Percentiles rank a stretch among this genome's conserved stretches.
Evolutionary conservation across 225 moss, liverwort and hornwort species (phyloP).

Genomic region (Sphagnum tenellum): DNA sequence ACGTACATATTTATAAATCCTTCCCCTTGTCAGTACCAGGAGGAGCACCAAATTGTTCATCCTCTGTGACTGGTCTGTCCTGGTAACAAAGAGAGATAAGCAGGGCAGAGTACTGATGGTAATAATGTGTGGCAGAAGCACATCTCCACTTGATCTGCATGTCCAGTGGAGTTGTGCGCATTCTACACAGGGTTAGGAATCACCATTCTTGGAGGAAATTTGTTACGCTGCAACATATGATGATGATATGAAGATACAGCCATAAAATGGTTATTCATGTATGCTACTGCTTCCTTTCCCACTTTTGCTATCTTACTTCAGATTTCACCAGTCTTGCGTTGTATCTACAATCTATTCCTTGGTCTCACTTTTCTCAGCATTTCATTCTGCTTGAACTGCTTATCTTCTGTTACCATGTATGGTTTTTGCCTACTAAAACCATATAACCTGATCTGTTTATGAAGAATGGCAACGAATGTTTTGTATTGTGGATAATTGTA

Average conservation of each 20-base stretch:
- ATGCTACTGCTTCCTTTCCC: no score
- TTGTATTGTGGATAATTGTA: no score
- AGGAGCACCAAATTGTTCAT: conserved; percentile 9
- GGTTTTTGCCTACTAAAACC: no score
- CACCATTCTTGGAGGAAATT: conserved; percentile 19
- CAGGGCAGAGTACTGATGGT: conserved; percentile 12
- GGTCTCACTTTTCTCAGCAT: no score
- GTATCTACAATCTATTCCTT: no score
- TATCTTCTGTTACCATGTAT: no score
- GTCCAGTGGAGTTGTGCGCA: conserved; percentile 29
- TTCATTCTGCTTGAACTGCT: no score
- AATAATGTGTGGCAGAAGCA: conserved; percentile 42
- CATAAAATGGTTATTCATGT: no score
- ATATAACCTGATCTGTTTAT: no score
- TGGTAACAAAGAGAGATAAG: conserved; percentile 10
- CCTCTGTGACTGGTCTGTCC: conserved; percentile 10
- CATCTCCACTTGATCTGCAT: conserved; percentile 22
- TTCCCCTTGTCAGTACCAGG: conserved; percentile 1
- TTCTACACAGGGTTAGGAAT: conserved; percentile 13
- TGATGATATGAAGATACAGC: background rate
- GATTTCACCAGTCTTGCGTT: no score
- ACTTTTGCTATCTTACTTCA: no score
- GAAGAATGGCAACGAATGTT: no score
- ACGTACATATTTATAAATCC: background rate
- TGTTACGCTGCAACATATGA: conserved; percentile 16